Evolutionary conservation across 2,329 filamentous ascomycete species (phyloP), one percentile per base, ranked within the genome.

Genomic region (Penicillium sp.): DNA sequence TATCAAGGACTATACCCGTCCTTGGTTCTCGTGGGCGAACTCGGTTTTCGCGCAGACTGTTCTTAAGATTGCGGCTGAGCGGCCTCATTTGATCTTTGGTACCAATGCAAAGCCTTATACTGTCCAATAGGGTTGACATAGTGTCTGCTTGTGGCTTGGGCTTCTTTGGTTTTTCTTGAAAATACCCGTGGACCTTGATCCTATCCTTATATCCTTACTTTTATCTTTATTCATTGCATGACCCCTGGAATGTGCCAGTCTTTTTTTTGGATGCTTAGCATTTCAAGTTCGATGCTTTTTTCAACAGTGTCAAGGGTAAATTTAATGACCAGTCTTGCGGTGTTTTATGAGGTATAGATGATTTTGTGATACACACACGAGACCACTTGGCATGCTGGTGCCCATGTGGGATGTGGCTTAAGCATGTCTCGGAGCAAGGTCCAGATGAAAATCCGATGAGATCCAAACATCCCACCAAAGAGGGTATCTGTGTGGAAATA

Each of bases 11-110:
- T 97, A 94, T 74, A 97, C 93, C 1, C 82, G 92, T 63, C 91
- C 89, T 70, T 97, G 93, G 93, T 97, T 97, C 73, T 91, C 93
- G 2, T 97, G 93, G 94, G 94, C 94, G 12, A 99, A 99, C 67
- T 94, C 91, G 0, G 91, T 99, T 12, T 97, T 96, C 76, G 92
- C 93, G 15, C 88, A 91, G 74, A 96, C 93, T 0, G 91, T 99
- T 45, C 78, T 99, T 51, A 91, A 97, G 78, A 73, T 99, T 52
- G 94, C 93, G 1, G 88, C 89, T 75, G 81, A 93, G 72, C 96
- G 96, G 75, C 94, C 94, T 4, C 85, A 96, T 74, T 74, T 97
- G 66, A 82, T 97, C 39, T 96, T 97, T 73, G 88, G 86, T 15
- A 75, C 84, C 48, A 86, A 84, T 21, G 70, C 70, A 5, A 52